These are phyloP conservation scores for Podochytrium sp. DNA, from an alignment of 192 early-diverging fungal genomes.

Conservation along the genomic window DNA sequence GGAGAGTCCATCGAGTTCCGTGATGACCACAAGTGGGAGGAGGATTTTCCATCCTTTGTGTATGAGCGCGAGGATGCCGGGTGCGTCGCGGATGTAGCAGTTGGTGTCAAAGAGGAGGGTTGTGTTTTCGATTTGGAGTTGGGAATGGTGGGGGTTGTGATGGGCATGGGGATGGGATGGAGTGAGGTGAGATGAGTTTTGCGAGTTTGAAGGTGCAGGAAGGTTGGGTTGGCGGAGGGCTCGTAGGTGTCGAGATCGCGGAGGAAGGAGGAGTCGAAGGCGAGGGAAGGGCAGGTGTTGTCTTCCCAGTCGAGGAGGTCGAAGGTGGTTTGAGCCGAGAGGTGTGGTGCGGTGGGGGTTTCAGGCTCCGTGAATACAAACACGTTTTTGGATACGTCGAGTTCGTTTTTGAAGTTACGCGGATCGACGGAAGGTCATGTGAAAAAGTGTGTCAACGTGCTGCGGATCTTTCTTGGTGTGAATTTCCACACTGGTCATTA, in stretches of 20 bases:
- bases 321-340: no score
- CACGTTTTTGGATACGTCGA: background rate
- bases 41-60: constrained; percentile 14
- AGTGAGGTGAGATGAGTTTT: constrained; percentile 18
- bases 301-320: no score
- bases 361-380: background rate
- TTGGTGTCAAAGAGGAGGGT: constrained; percentile 35
- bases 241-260: no score
- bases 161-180: background rate
- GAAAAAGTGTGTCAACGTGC: background rate
- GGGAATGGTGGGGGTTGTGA: background rate
- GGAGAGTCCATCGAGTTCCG: constrained; percentile 46
- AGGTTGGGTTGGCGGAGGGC: no score
- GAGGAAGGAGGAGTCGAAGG: no score
- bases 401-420: background rate
- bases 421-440: background rate
- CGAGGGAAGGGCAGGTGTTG: no score
- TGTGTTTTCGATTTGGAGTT: background rate
- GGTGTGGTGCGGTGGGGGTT: no score
- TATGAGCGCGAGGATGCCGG: background rate
- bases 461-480: background rate
- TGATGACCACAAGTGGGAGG: constrained; percentile 36
- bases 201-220: background rate
- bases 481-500: background rate
- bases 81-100: constrained; percentile 26